phyloP scores from a whole-genome alignment of 1,139 yeast genomes.

The Pichia sorboxylosa region DNA sequence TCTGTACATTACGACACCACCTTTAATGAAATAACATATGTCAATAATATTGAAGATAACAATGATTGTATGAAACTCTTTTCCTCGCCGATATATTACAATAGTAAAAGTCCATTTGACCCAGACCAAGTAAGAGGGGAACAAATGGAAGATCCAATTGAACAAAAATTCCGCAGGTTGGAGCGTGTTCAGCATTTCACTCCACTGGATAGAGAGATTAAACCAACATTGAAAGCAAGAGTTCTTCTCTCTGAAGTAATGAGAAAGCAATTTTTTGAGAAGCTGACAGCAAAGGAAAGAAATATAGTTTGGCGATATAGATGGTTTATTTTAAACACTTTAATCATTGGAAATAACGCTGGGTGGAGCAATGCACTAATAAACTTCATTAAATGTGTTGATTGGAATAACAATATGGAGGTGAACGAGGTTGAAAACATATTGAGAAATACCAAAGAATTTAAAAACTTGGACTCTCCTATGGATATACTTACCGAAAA shows the following conservation, averaged over 20 bases:
- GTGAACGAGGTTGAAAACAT: conserved; percentile 60
- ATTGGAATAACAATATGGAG: conserved; percentile 80
- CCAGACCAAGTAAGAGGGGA: conserved; percentile 43
- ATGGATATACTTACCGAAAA: conserved; percentile 18
- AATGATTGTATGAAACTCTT: too few relatives aligned
- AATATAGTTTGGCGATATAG: conserved; percentile 87
- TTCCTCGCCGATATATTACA: conserved; percentile 2
- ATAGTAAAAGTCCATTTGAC: conserved; percentile 29
- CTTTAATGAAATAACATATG: conserved; percentile 19
- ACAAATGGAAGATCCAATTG: conserved; percentile 63
- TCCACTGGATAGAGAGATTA: conserved; percentile 68
- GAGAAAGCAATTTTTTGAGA: conserved; percentile 73
- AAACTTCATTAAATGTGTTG: conserved; percentile 75
- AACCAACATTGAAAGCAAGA: conserved; percentile 78
- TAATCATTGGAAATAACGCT: conserved; percentile 21
- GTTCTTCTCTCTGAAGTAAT: conserved; percentile 62
- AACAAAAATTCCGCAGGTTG: conserved; percentile 69
- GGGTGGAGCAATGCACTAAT: conserved; percentile 32
- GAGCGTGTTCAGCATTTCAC: conserved; percentile 76
- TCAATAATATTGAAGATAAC: conserved; percentile 11
- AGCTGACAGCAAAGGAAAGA: conserved; percentile 71
- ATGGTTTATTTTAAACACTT: conserved; percentile 65
- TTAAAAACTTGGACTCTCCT: conserved; percentile 5
- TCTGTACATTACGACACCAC: conserved; percentile 17
- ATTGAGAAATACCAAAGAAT: conserved; percentile 16